Conservation (phyloP, 2,329 filamentous ascomycete species). For the Penicillium sp. region DNA sequence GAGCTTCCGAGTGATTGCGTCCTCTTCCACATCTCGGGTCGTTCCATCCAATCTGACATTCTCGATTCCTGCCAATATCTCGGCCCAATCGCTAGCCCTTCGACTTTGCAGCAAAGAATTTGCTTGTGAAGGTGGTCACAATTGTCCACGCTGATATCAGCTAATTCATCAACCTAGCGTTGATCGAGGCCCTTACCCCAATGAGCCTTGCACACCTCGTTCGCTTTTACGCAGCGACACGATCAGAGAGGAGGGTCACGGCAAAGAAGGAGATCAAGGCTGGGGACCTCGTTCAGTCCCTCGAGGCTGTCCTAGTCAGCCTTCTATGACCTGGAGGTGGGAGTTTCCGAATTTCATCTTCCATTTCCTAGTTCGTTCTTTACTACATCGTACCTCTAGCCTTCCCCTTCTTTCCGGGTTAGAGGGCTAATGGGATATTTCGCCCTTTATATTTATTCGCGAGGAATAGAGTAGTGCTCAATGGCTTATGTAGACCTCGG, state of each 20-base stretch:
- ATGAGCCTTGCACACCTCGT: neutral
- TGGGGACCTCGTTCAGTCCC: too few relatives aligned
- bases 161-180: neutral
- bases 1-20: neutral
- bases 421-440: too few relatives aligned
- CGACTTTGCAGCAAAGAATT: neutral
- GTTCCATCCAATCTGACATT: neutral
- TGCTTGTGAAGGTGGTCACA: neutral
- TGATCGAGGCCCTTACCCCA: neutral
- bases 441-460: too few relatives aligned
- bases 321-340: too few relatives aligned
- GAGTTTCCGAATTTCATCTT: too few relatives aligned
- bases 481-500: too few relatives aligned
- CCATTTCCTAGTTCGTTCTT: too few relatives aligned
- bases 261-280: slow-evolving; percentile 6
- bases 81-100: neutral
- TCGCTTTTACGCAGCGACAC: neutral
- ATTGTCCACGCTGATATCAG: neutral
- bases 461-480: too few relatives aligned
- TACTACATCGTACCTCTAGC: too few relatives aligned
- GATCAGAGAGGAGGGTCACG: neutral
- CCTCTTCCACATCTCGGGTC: neutral
- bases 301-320: too few relatives aligned
- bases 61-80: neutral
- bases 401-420: too few relatives aligned